Percentiles rank a stretch among this genome's conserved stretches.
phyloP scores from a whole-genome alignment of 176 grass and related monocot genomes.

The Puccinellia tenuiflora region DNA sequence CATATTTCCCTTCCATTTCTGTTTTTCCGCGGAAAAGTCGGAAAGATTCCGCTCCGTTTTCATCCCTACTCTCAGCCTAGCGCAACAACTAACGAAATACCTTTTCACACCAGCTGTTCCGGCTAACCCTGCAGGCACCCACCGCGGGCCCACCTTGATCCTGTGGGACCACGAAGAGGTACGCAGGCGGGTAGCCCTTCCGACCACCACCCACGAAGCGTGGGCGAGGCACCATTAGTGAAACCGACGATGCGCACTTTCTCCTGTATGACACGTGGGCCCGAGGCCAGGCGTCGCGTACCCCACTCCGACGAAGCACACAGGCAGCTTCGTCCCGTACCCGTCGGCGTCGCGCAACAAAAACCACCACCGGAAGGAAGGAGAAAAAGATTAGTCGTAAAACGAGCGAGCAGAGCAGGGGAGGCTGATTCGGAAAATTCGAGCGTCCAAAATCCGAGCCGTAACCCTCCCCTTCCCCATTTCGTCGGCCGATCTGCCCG shows the following conservation, averaged over 20 bases:
- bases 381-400: neutral
- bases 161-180: neutral
- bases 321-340: neutral
- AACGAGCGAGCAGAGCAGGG: neutral
- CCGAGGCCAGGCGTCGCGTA: neutral
- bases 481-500: neutral
- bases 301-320: neutral
- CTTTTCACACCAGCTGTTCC: neutral
- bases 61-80: too few relatives aligned
- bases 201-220: neutral
- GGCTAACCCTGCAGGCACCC: neutral
- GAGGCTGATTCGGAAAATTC: neutral
- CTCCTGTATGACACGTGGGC: neutral
- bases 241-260: neutral
- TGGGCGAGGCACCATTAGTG: neutral
- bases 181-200: neutral
- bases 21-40: too few relatives aligned
- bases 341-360: conserved; percentile 12
- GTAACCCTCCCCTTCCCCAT: neutral
- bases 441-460: neutral
- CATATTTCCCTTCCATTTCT: too few relatives aligned
- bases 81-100: neutral
- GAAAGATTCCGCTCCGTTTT: too few relatives aligned
- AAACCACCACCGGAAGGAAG: neutral
- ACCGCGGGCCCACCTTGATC: neutral